phyloP scores from a whole-genome alignment of 495 filamentous ascomycete species.

The Podospora pseudoanserina region DNA sequence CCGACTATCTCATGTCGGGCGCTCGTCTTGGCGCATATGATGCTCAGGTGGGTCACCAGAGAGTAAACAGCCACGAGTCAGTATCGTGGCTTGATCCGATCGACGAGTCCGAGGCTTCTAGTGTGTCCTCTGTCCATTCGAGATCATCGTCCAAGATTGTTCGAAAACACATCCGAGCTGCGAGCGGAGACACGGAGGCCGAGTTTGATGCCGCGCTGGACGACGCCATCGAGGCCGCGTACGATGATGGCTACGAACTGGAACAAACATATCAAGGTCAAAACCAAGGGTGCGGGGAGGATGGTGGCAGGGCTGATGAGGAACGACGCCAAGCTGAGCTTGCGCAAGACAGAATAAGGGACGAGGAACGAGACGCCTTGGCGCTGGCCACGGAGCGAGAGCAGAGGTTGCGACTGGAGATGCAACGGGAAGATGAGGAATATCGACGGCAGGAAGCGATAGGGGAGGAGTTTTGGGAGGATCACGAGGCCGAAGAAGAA shows the following conservation, averaged over 20 bases:
- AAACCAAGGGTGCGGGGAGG: conserved; percentile 40
- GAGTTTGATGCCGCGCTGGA: conserved; percentile 95
- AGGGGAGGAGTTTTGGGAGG: conserved; percentile 50
- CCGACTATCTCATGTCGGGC: conserved; percentile 42
- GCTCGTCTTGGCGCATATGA: conserved; percentile 26
- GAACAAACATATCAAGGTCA: conserved; percentile 47
- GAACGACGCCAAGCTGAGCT: conserved; percentile 64
- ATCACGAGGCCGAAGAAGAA: conserved; percentile 81
- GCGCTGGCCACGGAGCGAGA: conserved; percentile 56
- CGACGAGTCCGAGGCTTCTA: conserved; percentile 86
- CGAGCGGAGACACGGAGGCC: conserved; percentile 77
- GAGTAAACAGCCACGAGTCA: conserved; percentile 66
- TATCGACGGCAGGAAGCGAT: conserved; percentile 29
- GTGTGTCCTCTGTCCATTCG: conserved; percentile 76
- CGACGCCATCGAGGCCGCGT: conserved; percentile 93
- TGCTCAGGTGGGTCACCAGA: conserved; percentile 42
- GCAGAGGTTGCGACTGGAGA: conserved; percentile 40
- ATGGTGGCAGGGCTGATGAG: conserved; percentile 47
- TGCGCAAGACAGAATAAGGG: conserved; percentile 72
- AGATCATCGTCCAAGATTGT: conserved; percentile 67
- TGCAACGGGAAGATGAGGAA: conserved; percentile 38
- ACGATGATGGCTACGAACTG: conserved; percentile 87
- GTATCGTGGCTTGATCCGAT: conserved; percentile 96
- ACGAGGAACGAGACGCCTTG: conserved; percentile 73
- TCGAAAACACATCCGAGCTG: conserved; percentile 59